These are phyloP conservation scores for Pontederia crassipes DNA, from an alignment of 176 grass and related monocot species.

Conservation along the genomic window DNA sequence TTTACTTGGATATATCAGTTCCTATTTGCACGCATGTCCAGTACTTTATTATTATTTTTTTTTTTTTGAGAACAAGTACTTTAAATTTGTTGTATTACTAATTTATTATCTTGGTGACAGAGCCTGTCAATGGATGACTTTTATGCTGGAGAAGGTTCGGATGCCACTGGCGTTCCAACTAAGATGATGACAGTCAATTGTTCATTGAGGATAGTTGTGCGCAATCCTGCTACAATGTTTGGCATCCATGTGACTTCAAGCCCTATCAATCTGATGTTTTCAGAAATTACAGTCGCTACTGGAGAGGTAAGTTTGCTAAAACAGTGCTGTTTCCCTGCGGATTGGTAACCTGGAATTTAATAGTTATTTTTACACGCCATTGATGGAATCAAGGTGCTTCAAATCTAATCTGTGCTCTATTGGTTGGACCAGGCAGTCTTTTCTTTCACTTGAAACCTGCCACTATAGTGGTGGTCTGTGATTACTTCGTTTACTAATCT, in stretches of 20 bases:
- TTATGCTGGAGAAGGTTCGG: constrained; percentile 67
- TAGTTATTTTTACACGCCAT: too few species aligned
- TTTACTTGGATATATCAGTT: too few species aligned
- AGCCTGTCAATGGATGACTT: constrained; percentile 66
- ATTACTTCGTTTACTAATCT: too few species aligned
- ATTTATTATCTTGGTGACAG: constrained; percentile 23
- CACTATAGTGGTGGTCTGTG: too few species aligned
- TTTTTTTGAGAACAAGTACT: neutral
- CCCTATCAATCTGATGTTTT: constrained; percentile 48
- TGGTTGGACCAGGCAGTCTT: too few species aligned
- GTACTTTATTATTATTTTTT: neutral
- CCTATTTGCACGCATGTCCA: too few species aligned
- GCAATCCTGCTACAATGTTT: constrained; percentile 68
- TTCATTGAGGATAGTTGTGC: constrained; percentile 46
- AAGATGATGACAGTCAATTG: constrained; percentile 67
- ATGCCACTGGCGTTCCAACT: constrained; percentile 68
- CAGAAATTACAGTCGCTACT: constrained; percentile 50
- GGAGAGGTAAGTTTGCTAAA: constrained; percentile 40
- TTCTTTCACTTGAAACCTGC: too few species aligned
- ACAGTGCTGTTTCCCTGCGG: neutral
- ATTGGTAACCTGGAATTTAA: neutral
- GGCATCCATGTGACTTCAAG: constrained; percentile 71
- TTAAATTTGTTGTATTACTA: neutral
- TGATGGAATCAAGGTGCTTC: too few species aligned
- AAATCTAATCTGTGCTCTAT: too few species aligned